These are phyloP conservation scores for Auricularia auricula-judae DNA, from an alignment of 768 basidiomycete species.

Conservation along the genomic window DNA sequence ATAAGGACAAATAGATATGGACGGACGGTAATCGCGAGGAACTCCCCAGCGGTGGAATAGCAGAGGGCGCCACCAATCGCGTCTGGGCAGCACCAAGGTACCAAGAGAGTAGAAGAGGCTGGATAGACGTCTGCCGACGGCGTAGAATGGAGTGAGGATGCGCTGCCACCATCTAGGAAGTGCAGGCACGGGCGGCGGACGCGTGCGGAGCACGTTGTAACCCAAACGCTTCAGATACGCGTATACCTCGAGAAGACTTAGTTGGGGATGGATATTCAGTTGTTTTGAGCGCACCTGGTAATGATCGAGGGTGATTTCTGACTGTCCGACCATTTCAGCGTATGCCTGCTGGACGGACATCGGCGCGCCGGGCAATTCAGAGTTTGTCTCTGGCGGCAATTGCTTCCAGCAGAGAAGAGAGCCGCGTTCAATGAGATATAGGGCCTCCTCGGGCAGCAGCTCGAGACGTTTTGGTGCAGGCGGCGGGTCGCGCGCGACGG, in stretches of 20 bases:
- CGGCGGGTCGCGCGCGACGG: slow-evolving; percentile 44
- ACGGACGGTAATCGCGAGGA: slow-evolving; percentile 41
- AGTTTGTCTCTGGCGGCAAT: slow-evolving; percentile 15
- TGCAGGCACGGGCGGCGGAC: slow-evolving; percentile 33
- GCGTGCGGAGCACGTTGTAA: slow-evolving; percentile 74
- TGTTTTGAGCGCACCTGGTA: slow-evolving; percentile 56
- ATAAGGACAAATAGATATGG: neutral
- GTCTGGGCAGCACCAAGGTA: slow-evolving; percentile 19
- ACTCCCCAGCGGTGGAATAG: slow-evolving; percentile 32
- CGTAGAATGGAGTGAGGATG: slow-evolving; percentile 20
- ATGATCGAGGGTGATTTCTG: slow-evolving; percentile 68
- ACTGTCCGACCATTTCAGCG: slow-evolving; percentile 70
- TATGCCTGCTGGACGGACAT: slow-evolving; percentile 92
- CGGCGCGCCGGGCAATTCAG: slow-evolving; percentile 42
- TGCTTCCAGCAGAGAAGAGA: slow-evolving; percentile 76
- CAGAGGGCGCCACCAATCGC: slow-evolving; percentile 63
- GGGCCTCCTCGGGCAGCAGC: slow-evolving; percentile 86
- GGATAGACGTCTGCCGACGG: slow-evolving; percentile 21
- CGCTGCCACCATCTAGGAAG: slow-evolving; percentile 1
- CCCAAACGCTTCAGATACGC: slow-evolving; percentile 87
- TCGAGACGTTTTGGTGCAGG: slow-evolving; percentile 54
- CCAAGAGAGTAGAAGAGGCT: neutral
- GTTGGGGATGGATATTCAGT: neutral
- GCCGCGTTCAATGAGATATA: slow-evolving; percentile 89
- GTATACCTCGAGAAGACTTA: slow-evolving; percentile 51